Percentiles rank a stretch among this genome's conserved stretches.
Conservation (phyloP, 2,329 filamentous ascomycete genomes). For the Scorias spongiosa region DNA sequence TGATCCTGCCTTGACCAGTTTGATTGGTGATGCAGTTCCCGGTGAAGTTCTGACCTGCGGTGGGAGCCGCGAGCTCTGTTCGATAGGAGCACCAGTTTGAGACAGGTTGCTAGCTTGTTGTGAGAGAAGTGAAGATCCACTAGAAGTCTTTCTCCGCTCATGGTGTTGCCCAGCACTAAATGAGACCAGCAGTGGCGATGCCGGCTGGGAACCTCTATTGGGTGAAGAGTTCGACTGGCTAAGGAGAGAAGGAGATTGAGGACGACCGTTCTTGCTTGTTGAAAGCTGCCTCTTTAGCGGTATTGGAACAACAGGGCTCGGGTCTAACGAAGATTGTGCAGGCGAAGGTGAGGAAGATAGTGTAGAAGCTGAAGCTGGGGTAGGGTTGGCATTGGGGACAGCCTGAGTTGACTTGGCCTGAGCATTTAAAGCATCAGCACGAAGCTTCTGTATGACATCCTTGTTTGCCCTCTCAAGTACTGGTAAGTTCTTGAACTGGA, state of each 20-base stretch:
- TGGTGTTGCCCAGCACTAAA: slow-evolving; percentile 75
- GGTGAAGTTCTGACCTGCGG: slow-evolving; percentile 36
- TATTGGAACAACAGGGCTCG: slow-evolving; percentile 67
- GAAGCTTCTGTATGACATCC: slow-evolving; percentile 90
- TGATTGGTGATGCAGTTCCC: slow-evolving; percentile 39
- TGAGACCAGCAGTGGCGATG: slow-evolving; percentile 85
- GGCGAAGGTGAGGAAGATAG: slow-evolving; percentile 47
- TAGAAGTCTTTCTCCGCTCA: slow-evolving; percentile 84
- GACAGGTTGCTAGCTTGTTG: slow-evolving; percentile 58
- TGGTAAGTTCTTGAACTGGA: slow-evolving; percentile 92
- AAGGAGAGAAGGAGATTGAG: slow-evolving; percentile 70
- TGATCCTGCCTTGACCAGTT: slow-evolving; percentile 29
- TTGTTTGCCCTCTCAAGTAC: slow-evolving; percentile 98
- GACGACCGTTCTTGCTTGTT: slow-evolving; percentile 63
- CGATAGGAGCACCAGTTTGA: slow-evolving; percentile 56
- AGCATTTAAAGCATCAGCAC: slow-evolving; percentile 71
- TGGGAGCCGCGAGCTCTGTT: slow-evolving; percentile 46
- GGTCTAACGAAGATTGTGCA: slow-evolving; percentile 45
- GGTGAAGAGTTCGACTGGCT: slow-evolving; percentile 76
- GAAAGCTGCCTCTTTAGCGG: slow-evolving; percentile 72
- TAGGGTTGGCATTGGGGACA: slow-evolving; percentile 21
- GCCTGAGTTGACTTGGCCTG: slow-evolving; percentile 36
- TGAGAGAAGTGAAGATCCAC: slow-evolving; percentile 69
- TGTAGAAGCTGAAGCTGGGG: slow-evolving; percentile 16
- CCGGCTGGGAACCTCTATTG: slow-evolving; percentile 67